These are phyloP conservation scores for Ichthyophthirius multifiliis DNA, from an alignment of 169 alveolate genomes.

Conservation along the genomic window DNA sequence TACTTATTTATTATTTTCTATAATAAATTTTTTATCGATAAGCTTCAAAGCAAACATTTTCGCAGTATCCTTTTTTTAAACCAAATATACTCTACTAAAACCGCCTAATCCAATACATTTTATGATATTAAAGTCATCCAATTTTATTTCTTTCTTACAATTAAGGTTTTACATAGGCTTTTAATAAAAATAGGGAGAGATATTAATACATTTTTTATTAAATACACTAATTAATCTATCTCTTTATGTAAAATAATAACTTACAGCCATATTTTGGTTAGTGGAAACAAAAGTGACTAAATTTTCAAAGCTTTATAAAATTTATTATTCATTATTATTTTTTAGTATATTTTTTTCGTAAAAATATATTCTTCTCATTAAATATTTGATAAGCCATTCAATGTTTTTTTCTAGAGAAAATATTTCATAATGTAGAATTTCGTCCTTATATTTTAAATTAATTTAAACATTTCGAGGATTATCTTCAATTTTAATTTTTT, in stretches of 20 bases:
- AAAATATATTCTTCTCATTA: background rate
- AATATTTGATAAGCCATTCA: background rate
- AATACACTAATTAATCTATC: background rate
- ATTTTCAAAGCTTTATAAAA: background rate
- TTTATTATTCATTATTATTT: background rate
- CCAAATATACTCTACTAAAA: slow-evolving; percentile 76
- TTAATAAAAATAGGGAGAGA: background rate
- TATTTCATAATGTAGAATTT: background rate
- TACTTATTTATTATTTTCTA: slow-evolving; percentile 56
- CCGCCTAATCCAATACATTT: slow-evolving; percentile 85
- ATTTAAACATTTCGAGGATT: no score
- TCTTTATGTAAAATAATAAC: background rate
- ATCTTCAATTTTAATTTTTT: no score
- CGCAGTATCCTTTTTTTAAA: slow-evolving; percentile 76
- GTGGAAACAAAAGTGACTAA: background rate
- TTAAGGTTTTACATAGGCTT: background rate
- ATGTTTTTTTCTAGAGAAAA: background rate
- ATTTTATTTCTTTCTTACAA: slow-evolving; percentile 1
- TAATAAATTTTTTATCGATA: slow-evolving; percentile 58
- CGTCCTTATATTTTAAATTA: background rate
- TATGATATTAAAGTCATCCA: slow-evolving; percentile 59
- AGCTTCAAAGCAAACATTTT: slow-evolving; percentile 81
- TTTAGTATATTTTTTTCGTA: background rate
- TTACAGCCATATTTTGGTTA: background rate
- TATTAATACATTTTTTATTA: background rate